Conservation (phyloP, 306 rosid species). For the Casuarina equisetifolia region DNA sequence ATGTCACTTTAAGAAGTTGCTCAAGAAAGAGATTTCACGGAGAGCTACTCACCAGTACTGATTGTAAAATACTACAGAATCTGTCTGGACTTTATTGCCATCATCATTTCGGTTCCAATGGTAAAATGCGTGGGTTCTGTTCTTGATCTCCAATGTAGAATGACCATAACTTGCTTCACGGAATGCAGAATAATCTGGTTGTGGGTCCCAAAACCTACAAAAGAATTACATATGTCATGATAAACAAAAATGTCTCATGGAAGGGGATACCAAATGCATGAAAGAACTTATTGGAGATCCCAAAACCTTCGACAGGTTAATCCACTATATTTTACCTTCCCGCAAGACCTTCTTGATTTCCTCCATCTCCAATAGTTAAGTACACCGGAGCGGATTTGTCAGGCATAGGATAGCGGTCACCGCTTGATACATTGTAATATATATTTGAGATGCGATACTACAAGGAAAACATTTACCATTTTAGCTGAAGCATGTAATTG, state of each 20-base stretch:
- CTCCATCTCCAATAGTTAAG: slow-evolving; percentile 97
- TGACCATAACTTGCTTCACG: slow-evolving; percentile 98
- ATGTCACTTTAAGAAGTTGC: not conserved
- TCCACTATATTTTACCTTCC: slow-evolving; percentile 46
- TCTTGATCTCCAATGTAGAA: slow-evolving; percentile 80
- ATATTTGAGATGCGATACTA: slow-evolving; percentile 85
- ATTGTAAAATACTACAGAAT: slow-evolving; percentile 71
- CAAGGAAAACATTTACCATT: slow-evolving; percentile 14
- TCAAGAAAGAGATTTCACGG: not conserved
- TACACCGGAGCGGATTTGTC: slow-evolving; percentile 91
- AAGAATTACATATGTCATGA: not conserved
- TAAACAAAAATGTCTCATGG: not conserved
- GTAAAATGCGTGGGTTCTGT: slow-evolving; percentile 83
- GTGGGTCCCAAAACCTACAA: slow-evolving; percentile 72
- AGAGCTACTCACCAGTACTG: slow-evolving; percentile 75
- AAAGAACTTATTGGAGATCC: not conserved
- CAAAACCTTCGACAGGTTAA: not conserved
- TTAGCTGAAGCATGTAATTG: not conserved
- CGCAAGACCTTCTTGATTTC: slow-evolving; percentile 99
- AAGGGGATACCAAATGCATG: slow-evolving; percentile 15
- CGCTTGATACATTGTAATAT: slow-evolving; percentile 64
- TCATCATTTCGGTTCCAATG: slow-evolving; percentile 99
- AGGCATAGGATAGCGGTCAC: slow-evolving; percentile 54
- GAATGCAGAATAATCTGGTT: slow-evolving; percentile 93
- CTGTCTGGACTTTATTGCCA: slow-evolving; percentile 71